Base-by-base conservation (phyloP, 768 basidiomycete species). In the Sarcomyxa edulis region DNA sequence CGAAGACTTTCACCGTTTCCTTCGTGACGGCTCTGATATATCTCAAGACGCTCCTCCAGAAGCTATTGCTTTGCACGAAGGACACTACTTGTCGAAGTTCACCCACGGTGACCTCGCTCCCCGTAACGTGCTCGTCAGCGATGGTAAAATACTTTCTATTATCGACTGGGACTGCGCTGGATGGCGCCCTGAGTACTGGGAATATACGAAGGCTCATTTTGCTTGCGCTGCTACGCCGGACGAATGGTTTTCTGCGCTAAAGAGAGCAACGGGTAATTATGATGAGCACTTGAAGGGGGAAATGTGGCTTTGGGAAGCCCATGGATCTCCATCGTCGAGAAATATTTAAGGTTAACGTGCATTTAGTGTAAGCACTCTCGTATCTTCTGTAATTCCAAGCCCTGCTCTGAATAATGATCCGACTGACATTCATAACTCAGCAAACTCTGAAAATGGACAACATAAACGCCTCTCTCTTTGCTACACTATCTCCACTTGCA, bases 41-140 rank as follows among this genome's bases (percentile, higher is more conserved):
- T 30, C 3, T 16, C 28, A 30, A 30, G 12, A 16, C 4, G n/a
- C 35, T 10, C 35, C 25, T n/a, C 28, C 23, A 10, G 8, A 30
- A 16, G 28, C 16, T 30, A 28, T 31, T 10, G 20, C 22, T 16
- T 14, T 38, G 20, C 26, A n/a, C 19, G 27, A 16, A 19, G 26
- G 15, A n/a, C 21, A 12, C 16, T 27, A 8, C 29, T 22, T 26
- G 18, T 37, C 9, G 30, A 18, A 19, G 44, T 50, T 69, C 48
- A 58, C 60, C 15, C 66, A 71, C 42, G 65, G 63, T 18, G 67
- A 71, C 43, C 39, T 69, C 32, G 54, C 61, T 32, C 61, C 63
- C 7, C 56, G 63, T 2, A 70, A 71, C 46, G 54, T 71, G 35
- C 47, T 70, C 18, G 53, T 70, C 18, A 47, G 61, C 11, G 48